phyloP scores from a whole-genome alignment of 257 asterid genomes.

The Euphrasia confusa region DNA sequence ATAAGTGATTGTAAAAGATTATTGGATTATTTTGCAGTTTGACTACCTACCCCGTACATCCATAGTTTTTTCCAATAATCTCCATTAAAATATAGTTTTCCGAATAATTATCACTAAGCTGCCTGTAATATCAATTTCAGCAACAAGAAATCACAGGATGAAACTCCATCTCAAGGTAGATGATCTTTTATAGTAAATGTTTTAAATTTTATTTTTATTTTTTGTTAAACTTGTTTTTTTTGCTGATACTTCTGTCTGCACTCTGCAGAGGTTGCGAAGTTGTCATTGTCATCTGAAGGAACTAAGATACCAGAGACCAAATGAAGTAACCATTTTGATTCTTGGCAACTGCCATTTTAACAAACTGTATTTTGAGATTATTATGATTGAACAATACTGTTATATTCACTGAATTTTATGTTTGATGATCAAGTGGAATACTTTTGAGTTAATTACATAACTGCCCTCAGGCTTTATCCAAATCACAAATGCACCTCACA shows the following conservation, averaged over 20 bases:
- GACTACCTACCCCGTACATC: too few species aligned
- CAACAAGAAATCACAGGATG: slow-evolving; percentile 27
- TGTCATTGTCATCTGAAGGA: not conserved
- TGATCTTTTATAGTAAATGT: not conserved
- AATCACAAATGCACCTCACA: not conserved
- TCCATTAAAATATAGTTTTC: not conserved
- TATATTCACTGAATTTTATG: too few species aligned
- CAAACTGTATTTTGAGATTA: too few species aligned
- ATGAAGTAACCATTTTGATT: not conserved
- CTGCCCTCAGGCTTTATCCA: not conserved
- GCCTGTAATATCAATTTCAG: slow-evolving; percentile 18
- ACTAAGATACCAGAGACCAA: not conserved
- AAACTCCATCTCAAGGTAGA: slow-evolving; percentile 29
- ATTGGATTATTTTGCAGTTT: too few species aligned
- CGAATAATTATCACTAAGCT: not conserved
- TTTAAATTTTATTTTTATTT: not conserved
- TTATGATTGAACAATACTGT: not conserved
- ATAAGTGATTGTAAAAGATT: not conserved
- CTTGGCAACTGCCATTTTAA: not conserved
- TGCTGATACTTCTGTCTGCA: not conserved
- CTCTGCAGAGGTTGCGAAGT: slow-evolving; percentile 20
- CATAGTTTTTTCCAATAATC: not conserved
- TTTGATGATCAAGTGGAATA: too few species aligned
- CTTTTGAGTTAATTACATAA: too few species aligned
- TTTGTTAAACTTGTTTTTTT: not conserved